Percentiles rank a stretch among this genome's conserved stretches.
phyloP scores from a whole-genome alignment of 2,329 filamentous ascomycete genomes.

The Fusarium beomiforme region DNA sequence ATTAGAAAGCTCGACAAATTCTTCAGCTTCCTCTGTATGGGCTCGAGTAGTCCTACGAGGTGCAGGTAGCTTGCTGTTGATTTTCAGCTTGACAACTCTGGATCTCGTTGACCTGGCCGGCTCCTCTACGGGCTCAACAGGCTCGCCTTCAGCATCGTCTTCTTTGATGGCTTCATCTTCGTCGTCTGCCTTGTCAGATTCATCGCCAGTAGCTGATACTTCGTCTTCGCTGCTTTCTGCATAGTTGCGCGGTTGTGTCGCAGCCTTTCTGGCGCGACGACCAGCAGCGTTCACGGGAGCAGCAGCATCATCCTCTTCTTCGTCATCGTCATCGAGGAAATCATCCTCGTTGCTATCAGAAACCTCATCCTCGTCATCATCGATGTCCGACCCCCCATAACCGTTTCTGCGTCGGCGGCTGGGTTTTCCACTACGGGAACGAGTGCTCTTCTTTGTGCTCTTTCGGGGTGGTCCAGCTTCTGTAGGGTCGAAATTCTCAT shows the following conservation, averaged over 20 bases:
- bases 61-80: slow-evolving; percentile 47
- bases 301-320: slow-evolving; percentile 55
- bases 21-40: slow-evolving; percentile 64
- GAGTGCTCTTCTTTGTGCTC: slow-evolving; percentile 54
- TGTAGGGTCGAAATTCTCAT: slow-evolving; percentile 71
- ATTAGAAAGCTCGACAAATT: slow-evolving; percentile 66
- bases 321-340: slow-evolving; percentile 59
- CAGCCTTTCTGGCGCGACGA: slow-evolving; percentile 59
- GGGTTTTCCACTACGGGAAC: slow-evolving; percentile 48
- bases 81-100: slow-evolving; percentile 58
- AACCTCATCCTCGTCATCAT: slow-evolving; percentile 64
- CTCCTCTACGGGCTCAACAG: slow-evolving; percentile 30
- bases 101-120: slow-evolving; percentile 44
- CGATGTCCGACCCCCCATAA: slow-evolving; percentile 71
- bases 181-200: slow-evolving; percentile 42
- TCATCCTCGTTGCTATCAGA: slow-evolving; percentile 63
- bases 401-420: slow-evolving; percentile 51
- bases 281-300: slow-evolving; percentile 58
- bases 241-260: slow-evolving; percentile 58
- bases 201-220: slow-evolving; percentile 44
- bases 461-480: slow-evolving; percentile 55
- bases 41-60: slow-evolving; percentile 63
- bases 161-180: slow-evolving; percentile 43
- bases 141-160: slow-evolving; percentile 40
- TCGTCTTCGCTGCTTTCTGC: slow-evolving; percentile 58